Evolutionary conservation across 176 grass and related monocot genomes (phyloP).

Genomic region (Chloris gayana): DNA sequence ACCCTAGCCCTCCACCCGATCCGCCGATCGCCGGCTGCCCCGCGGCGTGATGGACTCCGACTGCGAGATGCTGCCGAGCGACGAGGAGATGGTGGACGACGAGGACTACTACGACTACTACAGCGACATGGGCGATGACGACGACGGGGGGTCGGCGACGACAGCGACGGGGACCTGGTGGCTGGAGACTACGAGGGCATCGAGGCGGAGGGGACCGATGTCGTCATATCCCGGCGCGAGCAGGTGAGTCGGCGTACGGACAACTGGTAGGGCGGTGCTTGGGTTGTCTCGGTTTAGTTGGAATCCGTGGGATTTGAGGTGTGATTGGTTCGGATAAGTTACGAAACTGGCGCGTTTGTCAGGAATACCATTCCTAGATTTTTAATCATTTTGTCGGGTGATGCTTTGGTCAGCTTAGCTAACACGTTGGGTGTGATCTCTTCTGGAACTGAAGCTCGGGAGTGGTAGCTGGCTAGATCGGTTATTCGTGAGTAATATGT

Average conservation of each 20-base stretch:
- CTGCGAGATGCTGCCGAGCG: conserved; percentile 63
- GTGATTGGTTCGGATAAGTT: neutral
- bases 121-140: conserved; percentile 53
- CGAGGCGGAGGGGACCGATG: conserved; percentile 65
- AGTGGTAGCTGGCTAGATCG: neutral
- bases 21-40: conserved; percentile 12
- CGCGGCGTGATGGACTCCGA: conserved; percentile 70
- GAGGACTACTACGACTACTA: conserved; percentile 66
- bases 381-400: neutral
- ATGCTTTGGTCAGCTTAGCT: neutral
- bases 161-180: conserved; percentile 31
- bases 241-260: conserved; percentile 47
- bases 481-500: neutral
- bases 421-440: neutral
- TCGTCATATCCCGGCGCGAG: conserved; percentile 53
- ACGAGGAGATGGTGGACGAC: conserved; percentile 69
- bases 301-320: neutral
- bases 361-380: neutral
- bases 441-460: neutral
- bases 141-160: conserved; percentile 17
- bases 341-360: neutral
- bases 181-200: conserved; percentile 56
- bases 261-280: neutral
- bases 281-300: neutral
- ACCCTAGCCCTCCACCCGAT: conserved; percentile 16